Evolutionary conservation across 352 stramenopile species (phyloP), one percentile per base, ranked within the genome.

Genomic region (Globisporangium rhizosaccharum): DNA sequence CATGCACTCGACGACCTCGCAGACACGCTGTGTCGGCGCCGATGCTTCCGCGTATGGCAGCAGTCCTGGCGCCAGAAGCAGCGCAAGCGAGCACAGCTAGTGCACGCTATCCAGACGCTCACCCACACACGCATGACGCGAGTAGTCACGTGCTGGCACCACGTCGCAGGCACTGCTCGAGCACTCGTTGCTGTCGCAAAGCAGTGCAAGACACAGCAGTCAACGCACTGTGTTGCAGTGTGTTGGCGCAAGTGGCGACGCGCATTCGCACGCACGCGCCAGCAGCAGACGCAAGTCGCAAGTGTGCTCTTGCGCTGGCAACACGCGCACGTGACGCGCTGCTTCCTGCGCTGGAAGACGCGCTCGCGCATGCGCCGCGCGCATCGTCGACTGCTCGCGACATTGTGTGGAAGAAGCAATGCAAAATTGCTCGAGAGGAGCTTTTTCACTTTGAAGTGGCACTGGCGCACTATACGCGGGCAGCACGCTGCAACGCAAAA

Each of bases 261-360:
- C 18, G 17, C 44, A 25, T 48, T 48, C 30, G 30, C 4, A 36
- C 30, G 8, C 23, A 45, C n/a, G 2, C 57, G 62, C 7, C 58
- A 54, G 42, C 36, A 46, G 3, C 69, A 71, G 23, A 47, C 53
- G 15, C 25, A 57, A 56, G 53, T 76, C 2, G 48, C 52, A 5
- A 47, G 8, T 0, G 70, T 65, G 28, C 15, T 71, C 14, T 65
- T 25, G n/a, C 70, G 46, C 28, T 72, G 72, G 65, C 61, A 75
- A 45, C 52, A 53, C 39, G 50, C 62, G 47, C 66, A 66, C 7
- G 23, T 75, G 9, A 54, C 63, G 6, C 48, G 33, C 11, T 68
- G 36, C 26, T 82, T 82, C 23, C 54, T 67, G 9, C 55, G 44
- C 2, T 82, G 73, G 73, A 79, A 77, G 56, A 51, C 63, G 12